These are phyloP conservation scores for Microsporum canis DNA, from an alignment of 2,329 filamentous ascomycete genomes.

Conservation along the genomic window DNA sequence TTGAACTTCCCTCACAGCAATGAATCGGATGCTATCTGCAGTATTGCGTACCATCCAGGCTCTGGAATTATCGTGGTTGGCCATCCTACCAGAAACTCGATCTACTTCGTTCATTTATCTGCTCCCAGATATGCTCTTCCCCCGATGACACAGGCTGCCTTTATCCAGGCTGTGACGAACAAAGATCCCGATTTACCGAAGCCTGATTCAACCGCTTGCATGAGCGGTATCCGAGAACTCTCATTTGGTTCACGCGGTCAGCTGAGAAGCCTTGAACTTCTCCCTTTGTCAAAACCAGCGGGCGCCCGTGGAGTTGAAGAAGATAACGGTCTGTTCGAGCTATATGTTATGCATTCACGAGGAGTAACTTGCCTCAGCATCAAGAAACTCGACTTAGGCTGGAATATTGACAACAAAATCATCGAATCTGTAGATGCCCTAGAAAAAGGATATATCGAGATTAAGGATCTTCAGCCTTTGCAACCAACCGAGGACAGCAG, in stretches of 20 bases:
- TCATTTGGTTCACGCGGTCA: constrained; percentile 79
- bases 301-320: constrained; percentile 47
- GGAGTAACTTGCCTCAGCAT: constrained; percentile 84
- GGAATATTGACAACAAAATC: constrained; percentile 83
- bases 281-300: constrained; percentile 50
- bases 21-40: constrained; percentile 96
- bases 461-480: constrained; percentile 54
- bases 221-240: constrained; percentile 92
- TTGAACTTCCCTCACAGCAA: constrained; percentile 92
- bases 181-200: constrained; percentile 64
- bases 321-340: constrained; percentile 69
- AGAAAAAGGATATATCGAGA: constrained; percentile 59
- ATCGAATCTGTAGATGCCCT: constrained; percentile 66
- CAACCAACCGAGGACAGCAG: constrained; percentile 36
- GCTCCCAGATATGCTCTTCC: constrained; percentile 81
- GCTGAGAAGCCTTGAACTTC: constrained; percentile 79
- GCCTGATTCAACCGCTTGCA: constrained; percentile 89
- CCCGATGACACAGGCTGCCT: constrained; percentile 74
- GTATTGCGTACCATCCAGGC: constrained; percentile 81
- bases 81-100: constrained; percentile 90
- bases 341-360: constrained; percentile 96
- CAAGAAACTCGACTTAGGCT: constrained; percentile 80
- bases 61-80: constrained; percentile 91
- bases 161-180: constrained; percentile 64
- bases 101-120: constrained; percentile 93